Evolutionary conservation across 441 rosid genomes (phyloP), one percentile per base, ranked within the genome.

Genomic region (Croton laevigatus): DNA sequence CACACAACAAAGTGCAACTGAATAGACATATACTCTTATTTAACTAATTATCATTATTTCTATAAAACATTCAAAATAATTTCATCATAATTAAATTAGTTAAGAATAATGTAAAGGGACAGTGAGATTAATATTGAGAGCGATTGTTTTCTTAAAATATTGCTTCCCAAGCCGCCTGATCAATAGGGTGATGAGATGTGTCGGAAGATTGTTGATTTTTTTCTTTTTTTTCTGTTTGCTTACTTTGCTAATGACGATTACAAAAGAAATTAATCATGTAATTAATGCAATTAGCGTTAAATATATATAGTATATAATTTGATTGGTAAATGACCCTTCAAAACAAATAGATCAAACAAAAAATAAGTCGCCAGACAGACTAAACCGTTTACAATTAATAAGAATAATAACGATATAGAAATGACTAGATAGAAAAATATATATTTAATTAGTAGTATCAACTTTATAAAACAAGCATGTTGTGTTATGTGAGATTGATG

Each of bases 151-250:
- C 2, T 20, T 13, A 38, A 60, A 45, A 23, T 10, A 12, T 32
- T 19, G n/a, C 13, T 14, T n/a, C 16, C 32, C n/a, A 54, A 72
- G 64, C 80, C 71, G 76, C 5, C 76, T 16, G 53, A 59, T 64
- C 74, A 64, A 69, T 69, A 37, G 60, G 63, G 27, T 27, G 10
- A 13, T 20, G 68, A 71, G 19, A 59, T 4, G 62, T 69, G 80
- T 57, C 68, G 3, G 8, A 20, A 45, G 10, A 2, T 36, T 48
- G 59, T 58, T 0, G 66, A 68, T 13, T 37, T 57, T 22, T 13
- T 27, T n/a, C n/a, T n/a, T n/a, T 27, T 27, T 27, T 27, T 27
- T 27, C 32, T 27, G 5, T 48, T 46, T 55, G 12, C 52, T 63
- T 55, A 64, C 42, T 19, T 20, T 19, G 32, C 62, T 8, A 55